Evolutionary conservation across 2,329 filamentous ascomycete species (phyloP), one percentile per base, ranked within the genome.

Genomic region (Rhinocladiella similis): DNA sequence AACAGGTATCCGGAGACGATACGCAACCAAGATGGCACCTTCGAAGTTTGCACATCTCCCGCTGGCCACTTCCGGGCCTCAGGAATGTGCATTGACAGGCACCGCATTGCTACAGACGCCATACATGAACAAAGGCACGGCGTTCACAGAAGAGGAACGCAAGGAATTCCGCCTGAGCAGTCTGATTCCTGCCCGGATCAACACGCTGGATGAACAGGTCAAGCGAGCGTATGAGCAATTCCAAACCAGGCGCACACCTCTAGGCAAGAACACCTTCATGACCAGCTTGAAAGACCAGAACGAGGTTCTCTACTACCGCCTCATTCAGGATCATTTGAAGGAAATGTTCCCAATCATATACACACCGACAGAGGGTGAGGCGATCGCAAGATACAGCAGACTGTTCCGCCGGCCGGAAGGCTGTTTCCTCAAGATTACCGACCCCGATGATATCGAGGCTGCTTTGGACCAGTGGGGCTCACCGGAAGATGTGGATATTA

Each of bases 281-380:
- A 89, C 88, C 0, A 91, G 87, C 48, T 78, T 96, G 76, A 91
- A 90, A 67, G 85, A 90, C 65, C 91, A 96, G 72, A 96, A 94
- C 72, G 83, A 89, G 59, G 89, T 95, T 1, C 73, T 96, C 1
- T 96, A 90, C 70, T 95, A 47, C 9, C 57, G 90, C 82, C 79
- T 95, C 9, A 79, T 94, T 6, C 81, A 89, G 68, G 84, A 89
- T 3, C 87, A 96, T 65, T 74, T 96, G 18, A 86, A 89, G 61
- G 90, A 96, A 68, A 94, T 96, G 89, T 92, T 95, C 67, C 85
- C 87, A 39, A 77, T 96, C n/a, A 89, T 96, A 25, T 96, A 96
- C 68, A 96, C 91, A 0, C 91, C 91, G 0, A 96, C 91, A 0
- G 91, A 96, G 73, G 62, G 60, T 18, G 90, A 95, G 39, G 91